These are phyloP conservation scores for Pichia sp. DNA, from an alignment of 1,139 yeast genomes.

Conservation along the genomic window DNA sequence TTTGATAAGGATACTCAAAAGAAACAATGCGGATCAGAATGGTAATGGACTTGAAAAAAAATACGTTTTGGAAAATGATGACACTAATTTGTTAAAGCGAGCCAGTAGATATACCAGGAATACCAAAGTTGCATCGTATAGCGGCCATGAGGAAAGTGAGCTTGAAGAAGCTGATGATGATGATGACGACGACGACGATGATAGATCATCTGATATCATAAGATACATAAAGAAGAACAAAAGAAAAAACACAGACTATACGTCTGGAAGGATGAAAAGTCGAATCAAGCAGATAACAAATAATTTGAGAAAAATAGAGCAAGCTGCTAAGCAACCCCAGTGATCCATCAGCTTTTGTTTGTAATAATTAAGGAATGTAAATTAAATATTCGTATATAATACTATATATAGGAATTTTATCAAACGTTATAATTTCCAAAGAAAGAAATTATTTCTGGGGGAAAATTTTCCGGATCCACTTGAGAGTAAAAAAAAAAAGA, in stretches of 20 bases:
- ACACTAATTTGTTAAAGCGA: neutral
- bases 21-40: neutral
- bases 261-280: neutral
- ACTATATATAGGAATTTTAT: neutral
- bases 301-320: slow-evolving; percentile 11
- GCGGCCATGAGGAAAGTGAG: neutral
- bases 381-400: too few species aligned
- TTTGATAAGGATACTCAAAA: slow-evolving; percentile 9
- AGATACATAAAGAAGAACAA: slow-evolving; percentile 10
- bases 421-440: neutral
- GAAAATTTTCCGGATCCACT: neutral
- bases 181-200: slow-evolving; percentile 11
- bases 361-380: too few species aligned
- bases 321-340: slow-evolving; percentile 4
- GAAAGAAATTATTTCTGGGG: neutral
- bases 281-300: slow-evolving; percentile 4
- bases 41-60: neutral
- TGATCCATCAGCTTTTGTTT: neutral
- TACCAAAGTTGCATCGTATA: neutral
- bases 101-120: neutral
- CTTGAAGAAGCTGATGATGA: slow-evolving; percentile 1
- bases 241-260: neutral
- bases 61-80: neutral
- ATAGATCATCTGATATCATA: slow-evolving; percentile 6
- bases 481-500: neutral